Base-by-base conservation (phyloP, 495 filamentous ascomycete genomes). In the Cryomyces antarcticus region DNA sequence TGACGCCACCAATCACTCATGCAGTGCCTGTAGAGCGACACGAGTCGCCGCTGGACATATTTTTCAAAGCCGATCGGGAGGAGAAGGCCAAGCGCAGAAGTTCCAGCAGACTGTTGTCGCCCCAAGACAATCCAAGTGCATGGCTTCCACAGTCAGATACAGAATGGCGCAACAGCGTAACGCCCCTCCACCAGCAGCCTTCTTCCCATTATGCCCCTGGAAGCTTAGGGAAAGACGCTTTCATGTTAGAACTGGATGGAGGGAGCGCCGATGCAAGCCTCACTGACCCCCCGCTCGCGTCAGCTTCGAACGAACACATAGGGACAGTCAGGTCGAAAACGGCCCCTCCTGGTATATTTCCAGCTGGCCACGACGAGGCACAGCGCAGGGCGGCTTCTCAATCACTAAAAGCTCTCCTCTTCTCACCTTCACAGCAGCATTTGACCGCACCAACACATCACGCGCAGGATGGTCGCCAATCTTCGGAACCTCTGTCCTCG, bases 41-140 rank as follows among this genome's bases (percentile, higher is more conserved):
- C 44, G 73, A 81, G 36, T 88, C 85, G 17, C 84, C 85, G 1
- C 64, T 96, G 6, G 85, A 95, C 49, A 66, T 87, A 41, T 74
- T 96, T 47, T 95, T 96, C 65, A 77, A 77, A 44, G 84, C 84
- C 35, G 80, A 92, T 49, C 70, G 78, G 36, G 77, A 79, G 46
- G 77, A 85, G 51, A 80, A 75, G 53, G 78, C 76, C 31, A 64
- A 71, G 30, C 51, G 31, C 11, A 37, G 29, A 4, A 46, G 48
- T 38, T 29, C 13, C 13, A 42, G 36, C 31, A 29, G 17, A 38
- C 17, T 39, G 13, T 41, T 39, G 11, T 45, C 51, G 42, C 48
- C 68, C 54, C 2, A 58, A 61, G 24, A 58, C 59, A 39, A 39
- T 9, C 33, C 33, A 0, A n/a, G 10, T 28, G 10, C 38, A 17